phyloP scores from a whole-genome alignment of 1,139 yeast species.

The Waltiozyma sp. region DNA sequence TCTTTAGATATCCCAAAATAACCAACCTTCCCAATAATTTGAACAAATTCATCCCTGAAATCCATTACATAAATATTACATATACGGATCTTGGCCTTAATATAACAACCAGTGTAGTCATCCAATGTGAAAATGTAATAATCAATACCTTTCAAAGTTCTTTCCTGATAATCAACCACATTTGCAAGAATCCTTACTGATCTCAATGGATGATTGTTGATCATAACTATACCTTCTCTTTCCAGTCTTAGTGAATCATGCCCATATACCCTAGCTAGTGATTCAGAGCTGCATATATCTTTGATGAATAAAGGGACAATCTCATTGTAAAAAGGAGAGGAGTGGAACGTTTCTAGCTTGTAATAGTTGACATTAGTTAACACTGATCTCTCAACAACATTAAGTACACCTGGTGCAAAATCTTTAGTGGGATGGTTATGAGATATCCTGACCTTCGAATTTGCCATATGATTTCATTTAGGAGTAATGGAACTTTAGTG shows the following conservation, averaged over 20 bases:
- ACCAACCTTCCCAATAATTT: not conserved
- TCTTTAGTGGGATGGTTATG: slow-evolving; percentile 10
- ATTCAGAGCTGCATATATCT: slow-evolving; percentile 20
- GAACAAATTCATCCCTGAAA: slow-evolving; percentile 5
- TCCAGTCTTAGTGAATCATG: slow-evolving; percentile 11
- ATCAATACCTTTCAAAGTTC: slow-evolving; percentile 6
- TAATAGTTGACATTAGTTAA: slow-evolving; percentile 21
- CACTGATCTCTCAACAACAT: slow-evolving; percentile 20
- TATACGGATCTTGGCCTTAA: slow-evolving; percentile 10
- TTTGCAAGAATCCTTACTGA: slow-evolving; percentile 23
- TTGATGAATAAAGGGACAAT: slow-evolving; percentile 22
- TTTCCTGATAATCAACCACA: slow-evolving; percentile 17
- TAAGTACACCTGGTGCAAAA: slow-evolving; percentile 26
- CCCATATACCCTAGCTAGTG: slow-evolving; percentile 20
- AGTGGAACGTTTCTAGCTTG: slow-evolving; percentile 26
- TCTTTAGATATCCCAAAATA: slow-evolving; percentile 7
- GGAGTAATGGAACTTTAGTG: not conserved
- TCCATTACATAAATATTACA: slow-evolving; percentile 5
- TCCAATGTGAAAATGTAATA: slow-evolving; percentile 18
- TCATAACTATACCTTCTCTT: slow-evolving; percentile 16
- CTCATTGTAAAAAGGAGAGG: slow-evolving; percentile 21
- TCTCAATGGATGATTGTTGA: slow-evolving; percentile 29
- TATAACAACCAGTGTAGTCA: slow-evolving; percentile 21
- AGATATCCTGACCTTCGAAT: not conserved
- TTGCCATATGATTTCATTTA: not conserved